Base-by-base conservation (phyloP, 106 monocot genomes). In the Ottelia alismoides region DNA sequence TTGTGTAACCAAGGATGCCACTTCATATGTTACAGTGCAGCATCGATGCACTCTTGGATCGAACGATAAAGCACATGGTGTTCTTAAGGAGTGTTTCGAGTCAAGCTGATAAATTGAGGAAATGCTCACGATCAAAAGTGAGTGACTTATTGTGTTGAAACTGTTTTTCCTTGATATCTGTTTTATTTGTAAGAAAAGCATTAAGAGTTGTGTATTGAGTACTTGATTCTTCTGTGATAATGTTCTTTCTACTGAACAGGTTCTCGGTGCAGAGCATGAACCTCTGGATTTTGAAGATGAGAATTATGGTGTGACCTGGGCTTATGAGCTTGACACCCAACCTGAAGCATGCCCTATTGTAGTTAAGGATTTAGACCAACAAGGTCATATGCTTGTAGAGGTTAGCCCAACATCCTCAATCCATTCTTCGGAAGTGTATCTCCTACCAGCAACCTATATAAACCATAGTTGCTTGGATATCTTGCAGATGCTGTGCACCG, bases 301-400 rank as follows among this genome's bases (percentile, higher is more conserved):
- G 20, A 44, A 43, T n/a, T 62, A 58, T 11, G 61, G 50, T 10
- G 60, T 62, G 25, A 77, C 49, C 22, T 62, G 64, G 68, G 70
- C 50, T 16, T 68, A 52, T 49, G 45, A 71, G 19, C 3, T 67
- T 25, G 75, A 68, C 31, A 55, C 25, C 29, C 51, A 74, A 60
- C 55, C 65, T 2, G 46, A 68, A 54, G 28, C 16, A 43, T 74
- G 65, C 50, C 89, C 89, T 2, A 56, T 98, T 7, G 68, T 74
- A 61, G 66, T 82, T 58, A 79, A 98, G 63, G 69, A 82, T 51
- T 73, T 98, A 24, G 71, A 79, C n/a, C 71, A 73, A 27, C 78
- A 77, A 14, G 85, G 85, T 2, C 81, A 90, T 19, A 65, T 98
- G 56, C 89, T 98, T 32, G 69, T 98, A 28, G 96, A 98, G 89